Conservation (phyloP, 75 land plant species). For the Picea sitchensis region DNA sequence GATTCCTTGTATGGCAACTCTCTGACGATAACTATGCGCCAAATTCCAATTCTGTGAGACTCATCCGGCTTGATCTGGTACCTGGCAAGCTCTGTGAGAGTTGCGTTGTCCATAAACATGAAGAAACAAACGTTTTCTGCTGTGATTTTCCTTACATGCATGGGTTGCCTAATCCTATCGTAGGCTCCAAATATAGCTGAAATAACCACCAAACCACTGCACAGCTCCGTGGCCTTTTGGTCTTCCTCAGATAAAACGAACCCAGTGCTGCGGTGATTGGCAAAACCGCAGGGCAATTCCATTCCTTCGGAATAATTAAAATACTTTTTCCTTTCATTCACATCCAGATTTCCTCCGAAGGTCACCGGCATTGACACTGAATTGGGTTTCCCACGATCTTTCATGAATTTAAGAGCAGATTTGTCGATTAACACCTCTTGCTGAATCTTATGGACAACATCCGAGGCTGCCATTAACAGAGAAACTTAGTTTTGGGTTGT, state of each 20-base stretch:
- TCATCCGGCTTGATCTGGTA: slow-evolving; percentile 20
- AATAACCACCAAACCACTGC: slow-evolving; percentile 50
- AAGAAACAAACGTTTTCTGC: slow-evolving; percentile 68
- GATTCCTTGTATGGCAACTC: slow-evolving; percentile 40
- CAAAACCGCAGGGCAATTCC: slow-evolving; percentile 1
- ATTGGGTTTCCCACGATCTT: neutral
- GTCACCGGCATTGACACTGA: neutral
- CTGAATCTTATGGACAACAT: neutral
- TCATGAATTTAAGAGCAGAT: neutral
- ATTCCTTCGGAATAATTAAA: neutral
- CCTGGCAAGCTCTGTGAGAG: slow-evolving; percentile 28
- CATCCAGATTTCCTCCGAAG: neutral
- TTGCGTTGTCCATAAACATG: slow-evolving; percentile 57
- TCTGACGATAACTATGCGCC: slow-evolving; percentile 44
- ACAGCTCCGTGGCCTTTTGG: slow-evolving; percentile 46
- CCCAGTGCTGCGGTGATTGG: neutral
- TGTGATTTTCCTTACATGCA: too few species aligned
- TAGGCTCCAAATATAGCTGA: slow-evolving; percentile 67
- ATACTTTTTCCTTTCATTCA: neutral
- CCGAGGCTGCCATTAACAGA: neutral
- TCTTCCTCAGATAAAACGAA: slow-evolving; percentile 21
- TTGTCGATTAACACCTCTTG: neutral
- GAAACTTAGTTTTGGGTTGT: neutral
- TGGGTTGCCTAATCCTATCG: slow-evolving; percentile 70
- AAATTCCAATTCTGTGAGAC: slow-evolving; percentile 34